A percentile compares a stretch with the other conserved stretches of the same genome.
Evolutionary conservation across 2,329 filamentous ascomycete species (phyloP).

Genomic region (Waltergamsia citrina): DNA sequence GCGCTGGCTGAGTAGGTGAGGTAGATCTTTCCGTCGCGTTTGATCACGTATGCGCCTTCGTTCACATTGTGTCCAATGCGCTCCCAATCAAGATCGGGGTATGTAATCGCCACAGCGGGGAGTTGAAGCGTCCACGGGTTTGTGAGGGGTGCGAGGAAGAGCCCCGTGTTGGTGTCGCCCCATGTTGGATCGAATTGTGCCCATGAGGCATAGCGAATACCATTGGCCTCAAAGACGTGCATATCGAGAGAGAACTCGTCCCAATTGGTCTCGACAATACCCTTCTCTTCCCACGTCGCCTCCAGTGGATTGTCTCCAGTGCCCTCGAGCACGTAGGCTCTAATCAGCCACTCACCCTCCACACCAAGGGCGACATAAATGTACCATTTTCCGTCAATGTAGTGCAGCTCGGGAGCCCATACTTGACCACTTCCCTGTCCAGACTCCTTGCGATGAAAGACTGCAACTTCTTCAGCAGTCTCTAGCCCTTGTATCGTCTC

Average conservation of each 20-base stretch:
- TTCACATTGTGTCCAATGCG: slow-evolving; percentile 11
- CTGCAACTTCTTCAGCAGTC: background rate
- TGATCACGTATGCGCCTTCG: slow-evolving; percentile 10
- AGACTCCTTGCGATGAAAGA: background rate
- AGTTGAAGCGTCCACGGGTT: slow-evolving; percentile 17
- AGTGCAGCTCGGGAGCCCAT: slow-evolving; percentile 41
- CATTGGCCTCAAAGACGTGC: slow-evolving; percentile 15
- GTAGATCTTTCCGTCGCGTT: slow-evolving; percentile 9
- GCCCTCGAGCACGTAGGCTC: slow-evolving; percentile 17
- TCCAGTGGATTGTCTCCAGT: slow-evolving; percentile 15
- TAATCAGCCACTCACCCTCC: slow-evolving; percentile 9
- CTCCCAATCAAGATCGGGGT: slow-evolving; percentile 10
- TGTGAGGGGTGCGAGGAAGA: slow-evolving; percentile 14
- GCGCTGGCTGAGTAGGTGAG: slow-evolving; percentile 10
- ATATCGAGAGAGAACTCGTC: slow-evolving; percentile 20
- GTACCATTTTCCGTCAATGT: slow-evolving; percentile 40
- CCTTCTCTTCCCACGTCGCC: slow-evolving; percentile 17
- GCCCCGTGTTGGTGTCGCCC: slow-evolving; percentile 11
- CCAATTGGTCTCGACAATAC: slow-evolving; percentile 15
- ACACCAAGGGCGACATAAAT: slow-evolving; percentile 33
- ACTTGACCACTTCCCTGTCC: slow-evolving; percentile 2
- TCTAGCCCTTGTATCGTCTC: slow-evolving; percentile 4
- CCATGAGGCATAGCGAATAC: slow-evolving; percentile 17
- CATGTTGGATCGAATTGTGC: slow-evolving; percentile 16
- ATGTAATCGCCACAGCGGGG: slow-evolving; percentile 7